These are phyloP conservation scores for Barnettozyma hawaiiensis DNA, from an alignment of 1,139 yeast genomes.

Conservation along the genomic window DNA sequence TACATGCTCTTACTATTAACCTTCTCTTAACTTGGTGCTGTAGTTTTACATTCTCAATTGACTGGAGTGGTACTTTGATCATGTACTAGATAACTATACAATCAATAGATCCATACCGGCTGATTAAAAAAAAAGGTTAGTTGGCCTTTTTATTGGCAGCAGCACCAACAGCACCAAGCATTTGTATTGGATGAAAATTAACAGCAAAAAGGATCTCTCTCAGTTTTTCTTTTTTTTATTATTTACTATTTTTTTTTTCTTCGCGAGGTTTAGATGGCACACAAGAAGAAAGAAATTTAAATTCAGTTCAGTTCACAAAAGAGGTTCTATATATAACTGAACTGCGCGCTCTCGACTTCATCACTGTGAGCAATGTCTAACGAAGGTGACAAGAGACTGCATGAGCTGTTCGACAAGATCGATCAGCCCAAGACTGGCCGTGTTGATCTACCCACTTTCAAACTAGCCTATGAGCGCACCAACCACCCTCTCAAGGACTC, in stretches of 20 bases:
- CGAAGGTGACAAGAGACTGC: slow-evolving; percentile 8
- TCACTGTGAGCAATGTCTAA: not conserved
- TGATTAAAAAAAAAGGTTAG: no score
- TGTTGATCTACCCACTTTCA: slow-evolving; percentile 50
- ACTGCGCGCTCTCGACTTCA: not conserved
- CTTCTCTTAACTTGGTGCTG: not conserved
- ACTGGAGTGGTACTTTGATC: no score
- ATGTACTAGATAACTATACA: no score
- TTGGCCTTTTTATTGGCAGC: no score
- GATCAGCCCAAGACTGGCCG: slow-evolving; percentile 52
- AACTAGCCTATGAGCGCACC: slow-evolving; percentile 44
- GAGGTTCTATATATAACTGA: no score
- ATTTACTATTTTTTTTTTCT: not conserved
- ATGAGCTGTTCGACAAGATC: slow-evolving; percentile 36
- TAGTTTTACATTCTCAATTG: not conserved
- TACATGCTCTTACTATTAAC: not conserved
- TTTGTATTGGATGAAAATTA: no score
- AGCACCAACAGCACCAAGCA: no score
- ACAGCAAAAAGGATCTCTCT: no score
- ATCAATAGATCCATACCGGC: no score
- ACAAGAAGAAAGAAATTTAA: not conserved
- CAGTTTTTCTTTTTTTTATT: not conserved
- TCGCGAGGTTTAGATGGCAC: slow-evolving; percentile 1
- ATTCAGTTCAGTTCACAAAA: no score
- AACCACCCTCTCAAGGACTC: slow-evolving; percentile 67